Percentiles rank a stretch among this genome's conserved stretches.
Conservation (phyloP, 306 rosid species). For the Cucurbita moschata region DNA sequence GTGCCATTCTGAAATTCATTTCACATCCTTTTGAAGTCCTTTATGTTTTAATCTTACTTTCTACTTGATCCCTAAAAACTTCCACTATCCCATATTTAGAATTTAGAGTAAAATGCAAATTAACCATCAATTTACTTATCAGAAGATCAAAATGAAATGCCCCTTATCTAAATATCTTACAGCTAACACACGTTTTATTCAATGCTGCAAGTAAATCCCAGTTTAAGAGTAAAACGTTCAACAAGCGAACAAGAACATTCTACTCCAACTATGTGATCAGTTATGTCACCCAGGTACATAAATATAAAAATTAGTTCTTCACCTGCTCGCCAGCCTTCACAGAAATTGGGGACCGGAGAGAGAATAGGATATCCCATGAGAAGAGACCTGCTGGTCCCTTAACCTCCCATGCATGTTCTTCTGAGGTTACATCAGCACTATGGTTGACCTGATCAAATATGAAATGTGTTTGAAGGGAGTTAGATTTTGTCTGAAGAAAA, state of each 20-base stretch:
- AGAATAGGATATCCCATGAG: conserved; percentile 76
- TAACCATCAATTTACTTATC: not conserved
- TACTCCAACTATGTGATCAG: not conserved
- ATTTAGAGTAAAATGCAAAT: not conserved
- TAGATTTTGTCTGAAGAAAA: not conserved
- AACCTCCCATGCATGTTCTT: conserved; percentile 69
- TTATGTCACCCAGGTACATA: not conserved
- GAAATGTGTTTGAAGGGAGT: conserved; percentile 2
- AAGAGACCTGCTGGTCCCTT: conserved; percentile 90
- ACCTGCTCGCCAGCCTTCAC: conserved; percentile 91
- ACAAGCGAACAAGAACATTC: not conserved
- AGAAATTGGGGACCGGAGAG: conserved; percentile 62
- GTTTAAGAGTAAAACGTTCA: not conserved
- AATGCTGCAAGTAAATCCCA: not conserved
- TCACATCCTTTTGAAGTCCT: not conserved
- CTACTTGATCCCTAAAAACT: not conserved
- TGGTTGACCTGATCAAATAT: conserved; percentile 61
- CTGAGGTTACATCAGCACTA: conserved; percentile 53
- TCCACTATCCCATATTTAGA: not conserved
- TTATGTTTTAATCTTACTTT: not conserved
- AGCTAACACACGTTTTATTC: not conserved
- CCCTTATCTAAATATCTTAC: not conserved
- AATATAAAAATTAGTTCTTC: not conserved
- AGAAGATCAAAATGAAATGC: not conserved
- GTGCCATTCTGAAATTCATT: not conserved